Evolutionary conservation across 495 filamentous ascomycete genomes (phyloP), one percentile per base, ranked within the genome.

Genomic region (Cryomyces minteri): DNA sequence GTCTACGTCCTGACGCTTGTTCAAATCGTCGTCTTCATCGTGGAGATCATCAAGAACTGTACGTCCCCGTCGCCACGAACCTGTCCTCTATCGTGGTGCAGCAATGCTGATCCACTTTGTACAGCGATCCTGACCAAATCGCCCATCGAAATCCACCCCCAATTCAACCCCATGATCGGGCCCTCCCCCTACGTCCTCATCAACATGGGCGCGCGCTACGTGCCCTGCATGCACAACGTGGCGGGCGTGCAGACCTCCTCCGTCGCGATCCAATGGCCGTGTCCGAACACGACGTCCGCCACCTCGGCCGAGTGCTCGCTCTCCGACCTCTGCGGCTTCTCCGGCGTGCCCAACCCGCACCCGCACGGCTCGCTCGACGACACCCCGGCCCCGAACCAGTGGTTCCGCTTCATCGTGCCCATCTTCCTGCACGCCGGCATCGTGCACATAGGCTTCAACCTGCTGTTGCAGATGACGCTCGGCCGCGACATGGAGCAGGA

Each of bases 161-260:
- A 66, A 8, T 88, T 96, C 66, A 98, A 98, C 60, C 82, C 82
- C 39, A 93, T 98, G 84, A 92, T 98, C 56, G 90, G 90, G 0
- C 90, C 90, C 4, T 92, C 87, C 3, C 71, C 80, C 4, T 84
- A 83, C 51, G 72, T 96, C 31, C 77, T 90, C 50, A 93, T 98
- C 61, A 92, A 90, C 57, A 93, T 96, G 86, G 90, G 90, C 47
- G 84, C 88, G 32, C 76, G 88, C 29, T 98, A 81, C 58, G 75
- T 84, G 5, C 84, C 88, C 5, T 98, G 90, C 61, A 98, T 98
- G 90, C 87, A 86, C 63, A 81, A 76, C 46, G 73, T 81, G 10
- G 60, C 73, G 18, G 70, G 71, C 4, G 63, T 90, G 8, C 78
- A 87, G 52, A 62, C 76, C 47, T 48, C 40, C 5, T 41, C 44